phyloP scores from a whole-genome alignment of 2,329 filamentous ascomycete species.

The Pseudopithomyces chartarum region DNA sequence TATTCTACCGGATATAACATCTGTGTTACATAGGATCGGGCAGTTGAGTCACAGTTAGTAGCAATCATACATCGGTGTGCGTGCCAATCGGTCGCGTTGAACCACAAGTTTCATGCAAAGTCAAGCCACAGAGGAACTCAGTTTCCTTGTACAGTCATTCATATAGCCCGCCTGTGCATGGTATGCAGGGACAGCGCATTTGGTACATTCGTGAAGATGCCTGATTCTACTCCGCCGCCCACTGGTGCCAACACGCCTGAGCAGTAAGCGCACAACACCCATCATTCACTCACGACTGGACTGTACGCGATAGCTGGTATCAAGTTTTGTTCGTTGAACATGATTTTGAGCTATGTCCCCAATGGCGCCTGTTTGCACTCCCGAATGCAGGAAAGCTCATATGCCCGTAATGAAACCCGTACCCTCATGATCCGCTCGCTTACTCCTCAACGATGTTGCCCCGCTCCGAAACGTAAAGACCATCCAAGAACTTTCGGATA shows the following conservation, averaged over 20 bases:
- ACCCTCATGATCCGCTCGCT: slow-evolving; percentile 35
- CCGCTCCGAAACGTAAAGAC: slow-evolving; percentile 99
- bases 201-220: not conserved
- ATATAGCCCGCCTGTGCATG: not conserved
- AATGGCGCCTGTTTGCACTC: slow-evolving; percentile 44
- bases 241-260: not conserved
- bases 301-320: slow-evolving; percentile 6
- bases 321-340: slow-evolving; percentile 44
- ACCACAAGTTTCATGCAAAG: not conserved
- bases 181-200: not conserved
- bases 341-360: slow-evolving; percentile 45
- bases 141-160: not conserved
- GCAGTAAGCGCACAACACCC: not conserved
- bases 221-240: not conserved
- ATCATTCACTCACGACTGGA: not conserved
- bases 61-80: not conserved
- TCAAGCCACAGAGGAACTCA: not conserved
- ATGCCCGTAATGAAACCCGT: slow-evolving; percentile 48
- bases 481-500: slow-evolving; percentile 99
- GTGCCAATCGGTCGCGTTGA: not conserved
- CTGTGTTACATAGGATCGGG: not conserved
- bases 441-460: slow-evolving; percentile 82
- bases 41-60: not conserved
- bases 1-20: too few relatives aligned
- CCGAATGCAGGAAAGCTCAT: slow-evolving; percentile 48